Conservation (phyloP, 164 flowering plant genomes). For the Chimonanthus praecox region DNA sequence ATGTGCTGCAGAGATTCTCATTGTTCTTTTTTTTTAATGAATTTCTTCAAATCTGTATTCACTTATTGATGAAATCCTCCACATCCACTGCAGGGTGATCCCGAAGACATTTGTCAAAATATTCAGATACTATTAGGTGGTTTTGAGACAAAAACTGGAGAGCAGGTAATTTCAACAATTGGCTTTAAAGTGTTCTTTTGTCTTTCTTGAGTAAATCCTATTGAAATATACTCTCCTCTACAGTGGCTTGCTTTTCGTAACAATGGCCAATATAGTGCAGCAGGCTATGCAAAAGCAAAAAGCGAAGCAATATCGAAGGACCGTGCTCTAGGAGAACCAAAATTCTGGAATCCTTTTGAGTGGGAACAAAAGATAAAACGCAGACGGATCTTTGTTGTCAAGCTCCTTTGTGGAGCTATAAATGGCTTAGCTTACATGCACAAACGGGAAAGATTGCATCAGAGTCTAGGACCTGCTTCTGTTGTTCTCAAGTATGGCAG, state of each 20-base stretch:
- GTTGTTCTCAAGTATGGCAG: conserved; percentile 73
- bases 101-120: conserved; percentile 46
- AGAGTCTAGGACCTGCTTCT: conserved; percentile 96
- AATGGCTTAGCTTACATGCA: conserved; percentile 87
- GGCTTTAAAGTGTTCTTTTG: neutral
- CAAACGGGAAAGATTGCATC: conserved; percentile 77
- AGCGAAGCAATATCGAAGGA: conserved; percentile 53
- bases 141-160: conserved; percentile 90
- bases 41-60: neutral
- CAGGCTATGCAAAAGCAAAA: conserved; percentile 71
- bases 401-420: conserved; percentile 62
- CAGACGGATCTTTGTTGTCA: conserved; percentile 54
- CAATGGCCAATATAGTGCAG: conserved; percentile 81
- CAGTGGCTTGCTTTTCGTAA: conserved; percentile 97
- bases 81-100: conserved; percentile 42
- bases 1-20: neutral
- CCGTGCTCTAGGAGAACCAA: conserved; percentile 25
- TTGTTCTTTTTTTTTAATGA: no score
- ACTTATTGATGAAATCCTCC: conserved; percentile 2
- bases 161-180: conserved; percentile 50
- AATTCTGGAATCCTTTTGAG: conserved; percentile 65
- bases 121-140: conserved; percentile 77
- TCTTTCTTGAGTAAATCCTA: conserved; percentile 3
- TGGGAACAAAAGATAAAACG: conserved; percentile 43
- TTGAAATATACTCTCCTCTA: conserved; percentile 16